A percentile compares a stretch with the other conserved stretches of the same genome.
Evolutionary conservation across 768 basidiomycete species (phyloP).

Genomic region (Termitomyces sp.): DNA sequence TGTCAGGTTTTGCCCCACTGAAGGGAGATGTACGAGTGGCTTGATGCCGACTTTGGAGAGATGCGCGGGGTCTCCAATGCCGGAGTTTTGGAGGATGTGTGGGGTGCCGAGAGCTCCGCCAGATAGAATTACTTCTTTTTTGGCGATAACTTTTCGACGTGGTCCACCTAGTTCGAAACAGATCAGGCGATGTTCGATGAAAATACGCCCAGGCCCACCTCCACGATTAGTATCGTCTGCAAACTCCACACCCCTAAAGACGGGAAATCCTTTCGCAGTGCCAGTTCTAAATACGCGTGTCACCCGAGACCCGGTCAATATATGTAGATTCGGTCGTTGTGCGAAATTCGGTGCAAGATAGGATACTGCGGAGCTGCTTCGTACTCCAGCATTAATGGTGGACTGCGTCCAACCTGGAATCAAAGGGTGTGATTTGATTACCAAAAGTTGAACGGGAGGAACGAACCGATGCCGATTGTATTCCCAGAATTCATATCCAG

Average conservation of each 20-base stretch:
- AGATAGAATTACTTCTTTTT: constrained; percentile 28
- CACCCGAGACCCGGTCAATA: constrained; percentile 18
- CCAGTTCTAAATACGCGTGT: constrained; percentile 17
- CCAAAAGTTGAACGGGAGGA: background rate
- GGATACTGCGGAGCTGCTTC: constrained; percentile 23
- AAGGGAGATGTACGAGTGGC: constrained; percentile 22
- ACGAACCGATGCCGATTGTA: constrained; percentile 19
- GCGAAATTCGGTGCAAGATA: constrained; percentile 17
- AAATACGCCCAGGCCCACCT: background rate
- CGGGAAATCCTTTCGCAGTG: constrained; percentile 6
- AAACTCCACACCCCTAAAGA: constrained; percentile 22
- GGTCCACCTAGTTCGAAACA: background rate
- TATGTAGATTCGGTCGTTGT: constrained; percentile 18
- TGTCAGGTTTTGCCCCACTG: constrained; percentile 25
- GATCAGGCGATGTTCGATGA: background rate
- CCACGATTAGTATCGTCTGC: background rate
- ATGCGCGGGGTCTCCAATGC: constrained; percentile 21
- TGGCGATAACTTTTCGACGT: constrained; percentile 17
- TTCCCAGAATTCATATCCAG: constrained; percentile 22
- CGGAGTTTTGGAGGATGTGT: constrained; percentile 23
- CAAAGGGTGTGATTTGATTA: background rate
- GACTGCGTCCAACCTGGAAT: constrained; percentile 21
- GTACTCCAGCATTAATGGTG: constrained; percentile 18
- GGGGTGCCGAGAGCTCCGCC: constrained; percentile 26
- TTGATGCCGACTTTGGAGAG: constrained; percentile 16